phyloP scores from a whole-genome alignment of 345 rosid genomes.

The Aquilaria malaccensis region DNA sequence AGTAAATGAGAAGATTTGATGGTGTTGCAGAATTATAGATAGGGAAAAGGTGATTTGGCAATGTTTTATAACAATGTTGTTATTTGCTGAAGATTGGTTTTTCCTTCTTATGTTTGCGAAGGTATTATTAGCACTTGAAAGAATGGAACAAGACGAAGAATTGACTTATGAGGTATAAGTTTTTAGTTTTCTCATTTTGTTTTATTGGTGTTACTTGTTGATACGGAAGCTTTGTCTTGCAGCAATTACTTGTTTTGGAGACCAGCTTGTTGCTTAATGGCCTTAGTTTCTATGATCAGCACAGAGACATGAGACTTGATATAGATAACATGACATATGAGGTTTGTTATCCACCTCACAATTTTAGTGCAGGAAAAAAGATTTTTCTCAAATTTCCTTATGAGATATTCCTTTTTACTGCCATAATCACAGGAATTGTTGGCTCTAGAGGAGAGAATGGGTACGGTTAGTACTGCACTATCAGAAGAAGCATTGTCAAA shows the following conservation, averaged over 20 bases:
- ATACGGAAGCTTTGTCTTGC: conserved; percentile 24
- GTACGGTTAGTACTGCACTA: conserved; percentile 88
- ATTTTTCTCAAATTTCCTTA: background rate
- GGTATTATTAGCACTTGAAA: conserved; percentile 83
- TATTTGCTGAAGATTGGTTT: background rate
- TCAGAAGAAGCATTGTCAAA: conserved; percentile 74
- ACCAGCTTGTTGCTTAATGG: conserved; percentile 67
- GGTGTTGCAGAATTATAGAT: background rate
- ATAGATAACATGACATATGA: conserved; percentile 97
- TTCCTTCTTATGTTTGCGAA: conserved; percentile 25
- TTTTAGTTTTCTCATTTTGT: conserved; percentile 11
- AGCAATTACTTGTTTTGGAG: conserved; percentile 87
- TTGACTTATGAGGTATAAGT: conserved; percentile 63
- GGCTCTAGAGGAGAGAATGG: conserved; percentile 97
- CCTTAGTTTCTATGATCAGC: conserved; percentile 71
- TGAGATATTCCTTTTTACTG: conserved; percentile 3
- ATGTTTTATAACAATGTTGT: conserved; percentile 1
- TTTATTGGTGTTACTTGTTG: background rate
- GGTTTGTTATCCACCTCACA: conserved; percentile 36
- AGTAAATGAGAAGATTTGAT: background rate
- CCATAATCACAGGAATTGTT: conserved; percentile 56
- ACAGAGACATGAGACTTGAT: conserved; percentile 93
- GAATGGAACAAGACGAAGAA: conserved; percentile 84
- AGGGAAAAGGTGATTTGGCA: background rate
- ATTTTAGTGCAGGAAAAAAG: background rate